phyloP scores from a whole-genome alignment of 306 rosid genomes.

The Prunus dulcis region DNA sequence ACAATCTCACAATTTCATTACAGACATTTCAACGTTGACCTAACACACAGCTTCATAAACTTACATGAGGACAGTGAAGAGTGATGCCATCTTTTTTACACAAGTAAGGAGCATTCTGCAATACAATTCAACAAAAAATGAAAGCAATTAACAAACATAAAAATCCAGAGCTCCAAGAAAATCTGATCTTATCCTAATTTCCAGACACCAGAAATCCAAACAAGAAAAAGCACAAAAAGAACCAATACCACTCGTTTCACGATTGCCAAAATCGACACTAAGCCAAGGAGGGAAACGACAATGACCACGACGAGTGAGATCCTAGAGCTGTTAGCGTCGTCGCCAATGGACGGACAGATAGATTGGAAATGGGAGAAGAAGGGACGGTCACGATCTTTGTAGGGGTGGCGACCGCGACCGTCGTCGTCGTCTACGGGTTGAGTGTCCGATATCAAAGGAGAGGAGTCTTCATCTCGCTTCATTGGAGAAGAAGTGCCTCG shows the following conservation, averaged over 20 bases:
- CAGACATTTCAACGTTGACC: neutral
- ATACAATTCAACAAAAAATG: neutral
- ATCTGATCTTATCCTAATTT: neutral
- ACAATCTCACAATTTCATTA: neutral
- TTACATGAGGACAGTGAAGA: conserved; percentile 94
- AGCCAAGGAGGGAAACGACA: conserved; percentile 41
- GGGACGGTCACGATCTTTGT: conserved; percentile 79
- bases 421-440: conserved; percentile 46
- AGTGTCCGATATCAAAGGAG: conserved; percentile 56
- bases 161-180: neutral
- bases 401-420: conserved; percentile 63
- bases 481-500: conserved; percentile 81
- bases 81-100: conserved; percentile 86
- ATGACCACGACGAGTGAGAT: conserved; percentile 51
- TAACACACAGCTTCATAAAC: conserved; percentile 32
- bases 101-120: conserved; percentile 83
- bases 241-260: conserved; percentile 50
- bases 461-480: conserved; percentile 76
- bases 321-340: conserved; percentile 75
- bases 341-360: conserved; percentile 47
- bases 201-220: neutral
- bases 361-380: conserved; percentile 44
- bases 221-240: neutral
- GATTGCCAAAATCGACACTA: conserved; percentile 53
- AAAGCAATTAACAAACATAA: neutral